These are phyloP conservation scores for Eremochloa ophiuroides DNA, from an alignment of 176 grass and related monocot species.

Conservation along the genomic window DNA sequence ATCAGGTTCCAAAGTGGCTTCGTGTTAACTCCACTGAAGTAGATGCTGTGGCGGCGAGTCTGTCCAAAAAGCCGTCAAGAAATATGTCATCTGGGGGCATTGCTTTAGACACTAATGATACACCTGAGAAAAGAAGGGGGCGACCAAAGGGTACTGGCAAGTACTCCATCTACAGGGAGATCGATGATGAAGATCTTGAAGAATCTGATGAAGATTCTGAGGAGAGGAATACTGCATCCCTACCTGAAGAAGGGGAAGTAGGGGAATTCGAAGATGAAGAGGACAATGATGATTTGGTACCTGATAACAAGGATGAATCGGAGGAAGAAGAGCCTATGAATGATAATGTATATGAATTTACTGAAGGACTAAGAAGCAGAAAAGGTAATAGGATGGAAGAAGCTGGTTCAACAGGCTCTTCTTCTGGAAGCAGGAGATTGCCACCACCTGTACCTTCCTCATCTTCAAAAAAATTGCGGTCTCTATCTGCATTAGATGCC, in stretches of 20 bases:
- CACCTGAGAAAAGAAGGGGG: slow-evolving; percentile 70
- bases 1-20: slow-evolving; percentile 91
- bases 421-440: slow-evolving; percentile 80
- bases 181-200: slow-evolving; percentile 79
- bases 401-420: slow-evolving; percentile 78
- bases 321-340: slow-evolving; percentile 55
- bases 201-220: slow-evolving; percentile 81
- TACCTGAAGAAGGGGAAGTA: slow-evolving; percentile 73
- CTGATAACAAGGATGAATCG: slow-evolving; percentile 64
- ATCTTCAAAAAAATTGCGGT: slow-evolving; percentile 82
- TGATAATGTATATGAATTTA: slow-evolving; percentile 40
- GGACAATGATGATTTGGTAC: slow-evolving; percentile 57
- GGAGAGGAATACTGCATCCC: slow-evolving; percentile 53
- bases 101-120: slow-evolving; percentile 48
- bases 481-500: slow-evolving; percentile 78
- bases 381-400: slow-evolving; percentile 63
- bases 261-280: slow-evolving; percentile 86
- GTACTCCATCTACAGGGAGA: slow-evolving; percentile 77
- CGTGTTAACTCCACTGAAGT: slow-evolving; percentile 68
- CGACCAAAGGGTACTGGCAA: slow-evolving; percentile 51
- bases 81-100: slow-evolving; percentile 52
- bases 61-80: slow-evolving; percentile 77
- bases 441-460: slow-evolving; percentile 57
- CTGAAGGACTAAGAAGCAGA: slow-evolving; percentile 29
- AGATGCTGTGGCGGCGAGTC: slow-evolving; percentile 53